A percentile compares a stretch with the other conserved stretches of the same genome.
These are phyloP conservation scores for Naganishia cerealis DNA, from an alignment of 1,284 basidiomycete species.

Conservation along the genomic window DNA sequence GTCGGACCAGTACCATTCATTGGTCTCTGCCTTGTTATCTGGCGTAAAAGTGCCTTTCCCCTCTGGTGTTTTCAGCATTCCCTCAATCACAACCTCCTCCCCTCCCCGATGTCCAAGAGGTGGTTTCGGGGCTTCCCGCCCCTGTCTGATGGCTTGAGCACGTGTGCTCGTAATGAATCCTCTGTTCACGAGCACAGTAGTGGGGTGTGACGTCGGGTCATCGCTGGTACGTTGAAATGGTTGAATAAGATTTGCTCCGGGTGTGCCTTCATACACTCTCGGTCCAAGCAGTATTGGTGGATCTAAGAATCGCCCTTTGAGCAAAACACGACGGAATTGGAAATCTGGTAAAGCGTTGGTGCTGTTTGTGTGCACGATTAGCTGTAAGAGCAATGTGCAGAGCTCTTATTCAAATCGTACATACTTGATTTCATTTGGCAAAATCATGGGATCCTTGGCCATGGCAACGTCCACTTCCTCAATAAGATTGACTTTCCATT, in stretches of 20 bases:
- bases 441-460: slow-evolving; percentile 69
- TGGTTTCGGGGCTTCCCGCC: slow-evolving; percentile 6
- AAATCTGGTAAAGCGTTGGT: slow-evolving; percentile 74
- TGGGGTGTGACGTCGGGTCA: slow-evolving; percentile 57
- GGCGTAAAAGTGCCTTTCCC: slow-evolving; percentile 74
- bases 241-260: slow-evolving; percentile 82
- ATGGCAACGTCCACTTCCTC: slow-evolving; percentile 92
- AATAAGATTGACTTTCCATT: slow-evolving; percentile 93
- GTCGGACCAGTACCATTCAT: slow-evolving; percentile 91
- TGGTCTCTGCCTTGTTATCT: slow-evolving; percentile 75
- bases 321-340: slow-evolving; percentile 74
- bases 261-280: slow-evolving; percentile 78
- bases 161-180: slow-evolving; percentile 71
- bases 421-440: slow-evolving; percentile 87
- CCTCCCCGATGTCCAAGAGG: slow-evolving; percentile 35
- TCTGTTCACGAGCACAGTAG: slow-evolving; percentile 76
- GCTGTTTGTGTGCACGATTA: slow-evolving; percentile 38
- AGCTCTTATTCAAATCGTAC: slow-evolving; percentile 42
- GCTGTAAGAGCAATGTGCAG: background rate
- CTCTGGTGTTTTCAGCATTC: slow-evolving; percentile 68
- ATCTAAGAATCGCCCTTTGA: slow-evolving; percentile 77
- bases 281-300: slow-evolving; percentile 80
- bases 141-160: slow-evolving; percentile 45
- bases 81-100: slow-evolving; percentile 55
- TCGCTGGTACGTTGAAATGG: slow-evolving; percentile 68